Evolutionary conservation across 306 rosid species (phyloP).

Genomic region (Herpetospermum pedunculosum): DNA sequence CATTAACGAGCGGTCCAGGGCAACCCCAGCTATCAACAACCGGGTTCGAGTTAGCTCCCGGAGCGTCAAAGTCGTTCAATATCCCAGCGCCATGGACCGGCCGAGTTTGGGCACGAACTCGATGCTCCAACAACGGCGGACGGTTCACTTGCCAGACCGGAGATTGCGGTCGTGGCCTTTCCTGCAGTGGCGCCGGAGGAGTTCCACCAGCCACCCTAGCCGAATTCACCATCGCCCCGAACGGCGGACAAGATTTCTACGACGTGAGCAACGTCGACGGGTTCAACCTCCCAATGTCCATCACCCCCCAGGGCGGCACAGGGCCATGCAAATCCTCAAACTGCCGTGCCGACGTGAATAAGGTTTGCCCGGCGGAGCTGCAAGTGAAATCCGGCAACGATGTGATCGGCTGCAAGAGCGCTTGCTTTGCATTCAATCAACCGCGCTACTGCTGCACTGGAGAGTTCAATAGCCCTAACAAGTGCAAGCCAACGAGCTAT

Average conservation of each 20-base stretch:
- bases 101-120: conserved; percentile 6
- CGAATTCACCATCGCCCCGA: not conserved
- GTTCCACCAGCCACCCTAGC: not conserved
- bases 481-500: conserved; percentile 34
- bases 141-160: not conserved
- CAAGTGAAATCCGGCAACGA: not conserved
- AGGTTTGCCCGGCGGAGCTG: not conserved
- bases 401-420: conserved; percentile 32
- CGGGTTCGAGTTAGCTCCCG: conserved; percentile 4
- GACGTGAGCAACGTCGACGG: not conserved
- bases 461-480: not conserved
- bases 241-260: conserved; percentile 5
- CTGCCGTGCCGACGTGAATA: not conserved
- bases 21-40: conserved; percentile 12
- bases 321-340: not conserved
- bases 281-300: not conserved
- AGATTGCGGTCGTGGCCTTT: not conserved
- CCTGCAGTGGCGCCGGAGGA: conserved; percentile 3
- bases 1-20: not conserved
- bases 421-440: conserved; percentile 24
- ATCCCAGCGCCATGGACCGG: not conserved
- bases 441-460: conserved; percentile 44
- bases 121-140: not conserved
- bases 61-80: not conserved
- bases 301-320: not conserved